These are phyloP conservation scores for Avena sativa DNA, from an alignment of 176 grass and related monocot genomes.

Conservation along the genomic window DNA sequence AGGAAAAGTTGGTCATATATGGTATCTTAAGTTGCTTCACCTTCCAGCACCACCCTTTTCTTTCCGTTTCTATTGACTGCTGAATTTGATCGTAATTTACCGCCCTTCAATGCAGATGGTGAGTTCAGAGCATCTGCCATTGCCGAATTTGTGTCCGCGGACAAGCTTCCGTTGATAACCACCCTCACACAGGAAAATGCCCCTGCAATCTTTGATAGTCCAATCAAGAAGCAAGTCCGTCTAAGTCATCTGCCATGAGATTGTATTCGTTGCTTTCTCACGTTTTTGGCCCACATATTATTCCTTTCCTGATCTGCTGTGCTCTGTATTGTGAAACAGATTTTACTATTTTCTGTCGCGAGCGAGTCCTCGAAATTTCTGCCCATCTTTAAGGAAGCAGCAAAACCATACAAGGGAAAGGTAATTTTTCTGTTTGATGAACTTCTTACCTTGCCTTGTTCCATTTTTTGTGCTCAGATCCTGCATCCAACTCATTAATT, in stretches of 20 bases:
- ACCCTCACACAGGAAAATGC: conserved; percentile 75
- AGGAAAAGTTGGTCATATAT: conserved; percentile 3
- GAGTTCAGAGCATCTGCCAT: conserved; percentile 69
- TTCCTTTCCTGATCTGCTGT: conserved; percentile 28
- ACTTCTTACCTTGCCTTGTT: conserved; percentile 16
- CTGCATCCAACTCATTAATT: neutral
- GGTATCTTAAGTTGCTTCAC: neutral
- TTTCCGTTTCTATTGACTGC: neutral
- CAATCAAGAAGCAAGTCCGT: conserved; percentile 44
- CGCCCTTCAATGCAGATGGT: conserved; percentile 56
- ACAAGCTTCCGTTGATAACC: conserved; percentile 81
- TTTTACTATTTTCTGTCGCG: conserved; percentile 84
- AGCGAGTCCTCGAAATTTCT: conserved; percentile 64
- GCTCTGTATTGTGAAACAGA: conserved; percentile 45
- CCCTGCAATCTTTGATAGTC: conserved; percentile 78
- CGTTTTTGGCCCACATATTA: conserved; percentile 10
- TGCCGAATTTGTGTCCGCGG: conserved; percentile 74
- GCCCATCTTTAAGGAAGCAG: conserved; percentile 77
- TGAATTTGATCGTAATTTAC: neutral
- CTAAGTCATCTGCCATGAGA: too few relatives aligned
- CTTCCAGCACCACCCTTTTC: neutral
- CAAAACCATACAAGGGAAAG: conserved; percentile 90
- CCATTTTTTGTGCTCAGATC: conserved; percentile 18
- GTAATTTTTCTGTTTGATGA: conserved; percentile 47
- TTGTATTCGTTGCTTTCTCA: neutral